Percentiles rank a stretch among this genome's conserved stretches.
Conservation (phyloP, 495 filamentous ascomycete genomes). For the Trichoderma asperelloides region DNA sequence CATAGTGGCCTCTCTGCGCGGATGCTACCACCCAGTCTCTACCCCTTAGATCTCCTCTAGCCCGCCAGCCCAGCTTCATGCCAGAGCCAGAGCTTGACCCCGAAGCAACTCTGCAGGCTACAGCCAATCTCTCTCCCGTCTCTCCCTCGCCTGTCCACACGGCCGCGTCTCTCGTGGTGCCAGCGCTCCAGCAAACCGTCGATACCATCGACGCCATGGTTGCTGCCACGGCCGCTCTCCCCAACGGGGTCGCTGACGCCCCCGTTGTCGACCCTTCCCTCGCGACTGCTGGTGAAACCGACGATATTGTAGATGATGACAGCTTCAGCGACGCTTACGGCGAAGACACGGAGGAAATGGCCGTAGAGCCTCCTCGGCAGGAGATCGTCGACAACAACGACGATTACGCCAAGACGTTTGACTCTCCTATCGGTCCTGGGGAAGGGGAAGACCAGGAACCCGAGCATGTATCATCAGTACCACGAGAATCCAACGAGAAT, state of each 20-base stretch:
- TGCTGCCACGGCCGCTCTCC: slow-evolving; percentile 4
- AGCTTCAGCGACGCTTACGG: slow-evolving; percentile 20
- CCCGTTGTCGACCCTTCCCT: not conserved
- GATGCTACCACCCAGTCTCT: slow-evolving; percentile 14
- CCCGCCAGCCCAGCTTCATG: slow-evolving; percentile 21
- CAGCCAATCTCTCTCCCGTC: slow-evolving; percentile 26
- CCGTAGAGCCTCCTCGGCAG: slow-evolving; percentile 13
- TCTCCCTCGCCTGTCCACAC: slow-evolving; percentile 26
- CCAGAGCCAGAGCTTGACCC: slow-evolving; percentile 18
- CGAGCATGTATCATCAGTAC: slow-evolving; percentile 29
- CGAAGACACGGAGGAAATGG: slow-evolving; percentile 17
- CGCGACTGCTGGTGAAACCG: slow-evolving; percentile 5
- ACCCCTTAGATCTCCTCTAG: slow-evolving; percentile 16
- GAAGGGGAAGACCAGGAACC: slow-evolving; percentile 16
- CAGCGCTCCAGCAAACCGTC: slow-evolving; percentile 30
- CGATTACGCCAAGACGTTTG: slow-evolving; percentile 29
- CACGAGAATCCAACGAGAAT: slow-evolving; percentile 14
- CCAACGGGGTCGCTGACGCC: not conserved
- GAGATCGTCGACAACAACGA: slow-evolving; percentile 22
- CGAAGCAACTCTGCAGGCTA: slow-evolving; percentile 22
- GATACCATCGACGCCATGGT: slow-evolving; percentile 16
- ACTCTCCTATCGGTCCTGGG: slow-evolving; percentile 22
- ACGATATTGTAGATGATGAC: slow-evolving; percentile 12
- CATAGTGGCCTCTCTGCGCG: slow-evolving; percentile 3
- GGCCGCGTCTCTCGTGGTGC: slow-evolving; percentile 26